phyloP scores from a whole-genome alignment of 2,329 filamentous ascomycete genomes.

The Ophiognomonia clavigignenti-juglandacearum region DNA sequence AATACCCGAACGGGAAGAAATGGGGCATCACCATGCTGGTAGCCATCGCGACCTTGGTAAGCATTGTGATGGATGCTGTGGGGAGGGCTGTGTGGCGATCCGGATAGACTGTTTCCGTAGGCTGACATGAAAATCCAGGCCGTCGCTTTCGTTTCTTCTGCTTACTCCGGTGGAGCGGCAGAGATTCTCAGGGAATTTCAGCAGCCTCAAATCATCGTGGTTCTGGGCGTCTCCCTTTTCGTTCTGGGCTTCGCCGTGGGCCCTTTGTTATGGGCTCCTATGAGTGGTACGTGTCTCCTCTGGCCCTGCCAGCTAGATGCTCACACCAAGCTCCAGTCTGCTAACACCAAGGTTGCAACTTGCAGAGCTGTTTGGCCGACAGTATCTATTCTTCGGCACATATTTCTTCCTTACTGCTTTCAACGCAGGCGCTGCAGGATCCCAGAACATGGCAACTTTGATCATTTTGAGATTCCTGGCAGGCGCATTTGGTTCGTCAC shows the following conservation, averaged over 20 bases:
- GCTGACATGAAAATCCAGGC: constrained; percentile 17
- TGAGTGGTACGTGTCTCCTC: constrained; percentile 25
- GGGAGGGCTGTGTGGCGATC: neutral
- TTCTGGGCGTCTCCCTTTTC: constrained; percentile 57
- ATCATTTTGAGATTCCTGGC: constrained; percentile 67
- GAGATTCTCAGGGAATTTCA: constrained; percentile 48
- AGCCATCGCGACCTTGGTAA: constrained; percentile 7
- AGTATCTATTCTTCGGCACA: constrained; percentile 54
- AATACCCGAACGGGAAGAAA: constrained; percentile 24
- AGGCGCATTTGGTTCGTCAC: constrained; percentile 57
- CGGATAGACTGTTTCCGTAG: neutral
- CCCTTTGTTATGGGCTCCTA: constrained; percentile 60
- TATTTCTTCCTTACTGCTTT: constrained; percentile 57
- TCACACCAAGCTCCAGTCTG: neutral
- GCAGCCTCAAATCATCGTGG: constrained; percentile 32
- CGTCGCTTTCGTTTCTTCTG: constrained; percentile 61
- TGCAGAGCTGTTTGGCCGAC: constrained; percentile 54
- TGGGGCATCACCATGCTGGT: constrained; percentile 14
- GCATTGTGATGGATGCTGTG: neutral
- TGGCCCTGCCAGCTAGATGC: too few relatives aligned
- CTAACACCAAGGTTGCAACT: constrained; percentile 25
- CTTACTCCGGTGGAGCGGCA: constrained; percentile 50
- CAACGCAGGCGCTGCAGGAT: constrained; percentile 53
- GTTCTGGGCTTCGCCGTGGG: constrained; percentile 59
- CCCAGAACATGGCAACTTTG: constrained; percentile 53